Percentiles rank a stretch among this genome's conserved stretches.
Conservation (phyloP, 495 filamentous ascomycete genomes). For the Tetracladium setigerum region DNA sequence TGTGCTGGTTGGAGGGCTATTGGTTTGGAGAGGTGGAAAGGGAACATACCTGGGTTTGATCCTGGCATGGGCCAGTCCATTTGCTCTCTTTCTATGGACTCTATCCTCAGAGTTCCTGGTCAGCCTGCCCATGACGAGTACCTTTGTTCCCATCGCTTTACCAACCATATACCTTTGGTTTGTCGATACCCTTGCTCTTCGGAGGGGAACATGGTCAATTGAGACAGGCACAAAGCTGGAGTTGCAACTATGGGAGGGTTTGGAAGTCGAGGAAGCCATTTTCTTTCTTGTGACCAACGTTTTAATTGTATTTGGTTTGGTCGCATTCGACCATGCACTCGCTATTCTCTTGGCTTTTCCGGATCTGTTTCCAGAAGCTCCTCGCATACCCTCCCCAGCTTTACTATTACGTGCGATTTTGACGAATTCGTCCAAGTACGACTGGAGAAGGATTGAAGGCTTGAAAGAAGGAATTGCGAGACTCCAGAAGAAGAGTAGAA, state of each 20-base stretch:
- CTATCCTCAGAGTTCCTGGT: constrained; percentile 52
- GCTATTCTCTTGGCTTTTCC: constrained; percentile 51
- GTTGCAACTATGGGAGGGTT: constrained; percentile 46
- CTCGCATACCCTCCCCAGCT: constrained; percentile 33
- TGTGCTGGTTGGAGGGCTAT: constrained; percentile 29
- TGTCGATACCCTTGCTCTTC: constrained; percentile 54
- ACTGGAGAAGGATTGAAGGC: constrained; percentile 42
- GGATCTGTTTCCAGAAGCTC: constrained; percentile 32
- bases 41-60: constrained; percentile 60
- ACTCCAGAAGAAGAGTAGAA: constrained; percentile 52
- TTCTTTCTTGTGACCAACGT: constrained; percentile 63
- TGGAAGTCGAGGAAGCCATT: constrained; percentile 61
- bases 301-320: constrained; percentile 56
- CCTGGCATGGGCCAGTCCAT: constrained; percentile 55
- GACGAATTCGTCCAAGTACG: constrained; percentile 32
- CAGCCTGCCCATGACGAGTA: constrained; percentile 41
- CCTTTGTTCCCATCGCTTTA: constrained; percentile 44
- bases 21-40: constrained; percentile 32
- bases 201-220: constrained; percentile 59
- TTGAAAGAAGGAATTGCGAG: constrained; percentile 45
- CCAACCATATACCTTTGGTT: constrained; percentile 63
- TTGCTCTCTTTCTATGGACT: constrained; percentile 54
- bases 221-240: constrained; percentile 52
- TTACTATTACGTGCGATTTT: constrained; percentile 39
- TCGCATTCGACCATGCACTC: constrained; percentile 54